Percentiles rank a stretch among this genome's conserved stretches.
Evolutionary conservation across 305 asterid species (phyloP).

Genomic region (Plantago coronopus): DNA sequence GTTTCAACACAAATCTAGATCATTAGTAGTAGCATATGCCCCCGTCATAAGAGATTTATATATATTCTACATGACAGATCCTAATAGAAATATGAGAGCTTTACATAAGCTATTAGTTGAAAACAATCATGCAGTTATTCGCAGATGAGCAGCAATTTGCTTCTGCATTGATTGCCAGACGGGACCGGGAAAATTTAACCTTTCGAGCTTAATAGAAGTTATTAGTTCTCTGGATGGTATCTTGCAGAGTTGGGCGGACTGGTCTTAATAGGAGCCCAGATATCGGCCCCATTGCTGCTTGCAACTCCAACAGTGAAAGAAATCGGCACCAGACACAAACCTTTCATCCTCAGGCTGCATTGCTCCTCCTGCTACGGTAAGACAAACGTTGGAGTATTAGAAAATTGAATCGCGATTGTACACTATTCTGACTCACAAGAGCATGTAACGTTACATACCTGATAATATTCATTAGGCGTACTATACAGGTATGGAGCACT

Average conservation of each 20-base stretch:
- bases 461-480: slow-evolving; percentile 28
- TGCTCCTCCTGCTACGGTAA: slow-evolving; percentile 38
- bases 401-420: background rate
- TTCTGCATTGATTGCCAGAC: slow-evolving; percentile 12
- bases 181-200: background rate
- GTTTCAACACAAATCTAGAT: background rate
- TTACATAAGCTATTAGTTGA: slow-evolving; percentile 5
- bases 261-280: slow-evolving; percentile 86
- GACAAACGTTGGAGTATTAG: background rate
- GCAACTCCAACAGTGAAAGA: slow-evolving; percentile 52
- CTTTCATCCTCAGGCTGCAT: slow-evolving; percentile 50
- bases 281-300: slow-evolving; percentile 82
- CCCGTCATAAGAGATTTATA: too few species aligned
- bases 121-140: slow-evolving; percentile 11
- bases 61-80: background rate
- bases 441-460: slow-evolving; percentile 35
- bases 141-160: background rate
- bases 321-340: slow-evolving; percentile 67
- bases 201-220: slow-evolving; percentile 19
- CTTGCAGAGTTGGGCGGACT: slow-evolving; percentile 30
- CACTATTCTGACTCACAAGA: background rate
- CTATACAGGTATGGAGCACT: slow-evolving; percentile 71
- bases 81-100: background rate
- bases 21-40: background rate
- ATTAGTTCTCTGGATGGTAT: slow-evolving; percentile 20